Evolutionary conservation across 345 rosid genomes (phyloP).

Genomic region (Cardamine chenopodiifolia): DNA sequence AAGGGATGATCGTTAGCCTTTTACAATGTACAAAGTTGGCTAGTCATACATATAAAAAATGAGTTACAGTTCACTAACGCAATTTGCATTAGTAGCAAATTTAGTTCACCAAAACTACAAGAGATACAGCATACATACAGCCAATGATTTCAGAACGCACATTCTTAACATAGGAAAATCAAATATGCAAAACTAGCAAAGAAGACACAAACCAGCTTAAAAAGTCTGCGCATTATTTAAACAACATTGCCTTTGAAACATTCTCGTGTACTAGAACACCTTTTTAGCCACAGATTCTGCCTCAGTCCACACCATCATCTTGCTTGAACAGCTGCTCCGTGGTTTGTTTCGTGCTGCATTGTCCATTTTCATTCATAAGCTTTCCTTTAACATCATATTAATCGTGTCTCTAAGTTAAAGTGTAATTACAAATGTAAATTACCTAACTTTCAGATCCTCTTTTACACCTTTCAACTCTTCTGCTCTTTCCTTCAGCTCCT

Average conservation of each 20-base stretch:
- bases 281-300: slow-evolving; percentile 87
- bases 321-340: slow-evolving; percentile 85
- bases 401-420: slow-evolving; percentile 42
- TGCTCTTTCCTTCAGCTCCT: slow-evolving; percentile 47
- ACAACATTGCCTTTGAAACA: background rate
- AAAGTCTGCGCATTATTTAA: background rate
- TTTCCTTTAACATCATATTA: slow-evolving; percentile 58
- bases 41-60: background rate
- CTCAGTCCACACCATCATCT: slow-evolving; percentile 87
- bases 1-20: slow-evolving; percentile 4
- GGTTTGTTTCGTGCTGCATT: slow-evolving; percentile 92
- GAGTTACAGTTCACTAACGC: background rate
- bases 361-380: slow-evolving; percentile 64
- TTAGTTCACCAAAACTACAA: background rate
- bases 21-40: slow-evolving; percentile 21
- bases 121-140: no score
- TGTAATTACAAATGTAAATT: slow-evolving; percentile 28
- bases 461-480: slow-evolving; percentile 51
- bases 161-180: background rate
- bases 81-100: background rate
- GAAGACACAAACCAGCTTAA: background rate
- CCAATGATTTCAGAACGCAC: background rate
- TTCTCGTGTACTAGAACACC: no score
- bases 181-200: background rate
- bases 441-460: slow-evolving; percentile 80